phyloP scores from a whole-genome alignment of 116 monocot genomes.

The Iris pallida region DNA sequence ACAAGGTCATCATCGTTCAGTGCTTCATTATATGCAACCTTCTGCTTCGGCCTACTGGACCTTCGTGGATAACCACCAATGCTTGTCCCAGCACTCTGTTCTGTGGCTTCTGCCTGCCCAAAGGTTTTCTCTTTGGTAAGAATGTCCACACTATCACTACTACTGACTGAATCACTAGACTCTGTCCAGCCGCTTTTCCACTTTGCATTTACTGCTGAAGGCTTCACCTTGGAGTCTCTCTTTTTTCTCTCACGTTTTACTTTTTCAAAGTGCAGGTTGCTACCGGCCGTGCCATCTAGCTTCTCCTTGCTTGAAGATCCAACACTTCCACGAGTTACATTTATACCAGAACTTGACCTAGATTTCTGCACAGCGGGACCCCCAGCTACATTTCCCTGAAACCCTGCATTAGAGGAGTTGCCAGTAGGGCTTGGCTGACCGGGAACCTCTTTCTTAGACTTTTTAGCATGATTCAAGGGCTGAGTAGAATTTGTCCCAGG shows the following conservation, averaged over 20 bases:
- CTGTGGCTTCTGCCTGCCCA: slow-evolving; percentile 4
- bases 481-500: slow-evolving; percentile 14
- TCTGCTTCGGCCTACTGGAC: slow-evolving; percentile 46
- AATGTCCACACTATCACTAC: slow-evolving; percentile 25
- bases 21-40: slow-evolving; percentile 47
- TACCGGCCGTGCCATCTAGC: slow-evolving; percentile 12
- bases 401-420: slow-evolving; percentile 13
- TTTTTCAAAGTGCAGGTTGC: slow-evolving; percentile 38
- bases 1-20: slow-evolving; percentile 27
- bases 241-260: slow-evolving; percentile 18
- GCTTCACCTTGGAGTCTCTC: slow-evolving; percentile 2
- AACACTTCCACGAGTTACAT: background rate
- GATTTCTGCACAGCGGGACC: background rate
- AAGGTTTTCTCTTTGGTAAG: slow-evolving; percentile 4
- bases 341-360: slow-evolving; percentile 8
- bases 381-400: slow-evolving; percentile 23
- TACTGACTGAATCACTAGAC: slow-evolving; percentile 38
- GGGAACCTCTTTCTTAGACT: slow-evolving; percentile 12
- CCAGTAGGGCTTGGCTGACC: slow-evolving; percentile 9
- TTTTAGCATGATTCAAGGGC: background rate
- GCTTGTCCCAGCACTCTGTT: slow-evolving; percentile 8
- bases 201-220: slow-evolving; percentile 20
- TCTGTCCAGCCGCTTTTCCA: slow-evolving; percentile 36
- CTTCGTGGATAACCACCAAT: slow-evolving; percentile 28
- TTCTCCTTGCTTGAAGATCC: slow-evolving; percentile 12